Percentiles rank a stretch among this genome's conserved stretches.
Conservation (phyloP, 129 eudicot genomes). For the Apium graveolens region DNA sequence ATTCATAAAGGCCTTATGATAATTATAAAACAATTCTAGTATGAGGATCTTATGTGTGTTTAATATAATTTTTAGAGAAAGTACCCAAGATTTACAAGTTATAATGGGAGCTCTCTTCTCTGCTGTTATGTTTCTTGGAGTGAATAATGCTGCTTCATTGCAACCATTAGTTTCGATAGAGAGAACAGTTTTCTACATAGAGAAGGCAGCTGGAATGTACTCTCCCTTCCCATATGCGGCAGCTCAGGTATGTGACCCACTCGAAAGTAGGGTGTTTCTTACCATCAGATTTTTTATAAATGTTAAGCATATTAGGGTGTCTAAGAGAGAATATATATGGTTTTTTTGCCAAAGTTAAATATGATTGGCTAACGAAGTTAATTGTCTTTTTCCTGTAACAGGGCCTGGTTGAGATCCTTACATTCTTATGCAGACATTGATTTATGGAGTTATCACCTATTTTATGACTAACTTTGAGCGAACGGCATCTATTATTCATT, state of each 20-base stretch:
- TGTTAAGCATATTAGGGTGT: neutral
- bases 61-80: constrained; percentile 35
- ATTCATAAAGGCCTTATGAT: too few species aligned
- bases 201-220: constrained; percentile 94
- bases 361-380: neutral
- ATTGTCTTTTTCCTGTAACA: constrained; percentile 14
- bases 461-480: constrained; percentile 80
- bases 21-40: too few species aligned
- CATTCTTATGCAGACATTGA: constrained; percentile 52
- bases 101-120: constrained; percentile 70
- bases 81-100: constrained; percentile 46
- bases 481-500: constrained; percentile 35
- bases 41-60: neutral
- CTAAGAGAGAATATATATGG: neutral
- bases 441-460: constrained; percentile 63
- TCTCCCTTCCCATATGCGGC: constrained; percentile 73
- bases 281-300: neutral
- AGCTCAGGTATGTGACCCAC: constrained; percentile 55
- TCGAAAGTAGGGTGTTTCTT: neutral
- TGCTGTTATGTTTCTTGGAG: constrained; percentile 74
- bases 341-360: neutral
- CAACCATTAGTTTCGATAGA: constrained; percentile 81
- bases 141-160: constrained; percentile 72
- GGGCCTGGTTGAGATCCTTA: constrained; percentile 90
- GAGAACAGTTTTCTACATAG: constrained; percentile 88